Base-by-base conservation (phyloP, 257 asterid genomes). In the Solanum infundibuliforme region DNA sequence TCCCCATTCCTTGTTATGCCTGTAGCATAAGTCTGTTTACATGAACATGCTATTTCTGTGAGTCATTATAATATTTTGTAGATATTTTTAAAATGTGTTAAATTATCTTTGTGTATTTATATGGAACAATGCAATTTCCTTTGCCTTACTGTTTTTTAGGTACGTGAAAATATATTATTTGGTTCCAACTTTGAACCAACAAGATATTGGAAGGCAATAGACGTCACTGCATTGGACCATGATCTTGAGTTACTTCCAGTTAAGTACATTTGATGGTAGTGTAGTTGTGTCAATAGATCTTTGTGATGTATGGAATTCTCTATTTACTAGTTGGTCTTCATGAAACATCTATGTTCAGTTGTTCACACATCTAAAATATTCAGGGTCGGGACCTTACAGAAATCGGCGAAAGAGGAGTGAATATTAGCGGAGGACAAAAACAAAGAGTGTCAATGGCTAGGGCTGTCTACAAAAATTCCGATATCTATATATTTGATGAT, bases 371-470 rank as follows among this genome's bases (percentile, higher is more conserved):
- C 29, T 88, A 83, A 62, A 21, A 65, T 20, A 34, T 87, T 86
- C 91, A 96, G 99, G 99, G 98, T 66, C 93, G 90, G 85, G 99
- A 96, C 90, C 95, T 94, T 89, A 96, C 99, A 13, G 99, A 96
- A 92, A 96, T 96, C 85, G 99, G 99, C 60, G 99, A 96, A 94
- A 93, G 98, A 90, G 99, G 99, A 83, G 96, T 95, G 25, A 96
- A 94, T 87, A 95, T 96, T 87, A 96, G 99, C 81, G 99, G 98
- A 87, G 99, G 99, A 74, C 99, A 96, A 91, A 96, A 94, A 91
- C 99, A 96, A 88, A 93, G 99, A 94, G 95, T 96, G 89, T 95
- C 99, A 20, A 92, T 96, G 95, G 99, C 99, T 52, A 92, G 99
- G 91, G 99, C 99, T 73, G 96, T 96, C 75, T 96, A 96, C 91